Percentiles rank a stretch among this genome's conserved stretches.
phyloP scores from a whole-genome alignment of 2,329 filamentous ascomycete species.

The Beauveria medogensis region DNA sequence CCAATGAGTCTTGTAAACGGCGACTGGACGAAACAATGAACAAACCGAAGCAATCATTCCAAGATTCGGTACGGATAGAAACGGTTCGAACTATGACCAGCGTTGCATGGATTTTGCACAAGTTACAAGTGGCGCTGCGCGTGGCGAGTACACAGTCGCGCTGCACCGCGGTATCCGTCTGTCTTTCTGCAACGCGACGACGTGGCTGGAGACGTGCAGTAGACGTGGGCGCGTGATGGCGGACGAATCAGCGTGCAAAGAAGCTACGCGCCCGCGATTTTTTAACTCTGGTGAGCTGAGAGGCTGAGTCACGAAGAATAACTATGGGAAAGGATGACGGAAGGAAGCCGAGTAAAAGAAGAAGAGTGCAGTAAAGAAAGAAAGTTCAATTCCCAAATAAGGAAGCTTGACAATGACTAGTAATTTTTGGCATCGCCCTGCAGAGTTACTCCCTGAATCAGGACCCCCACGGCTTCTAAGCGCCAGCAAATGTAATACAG shows the following conservation, averaged over 20 bases:
- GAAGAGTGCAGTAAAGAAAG: background rate
- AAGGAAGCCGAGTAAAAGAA: background rate
- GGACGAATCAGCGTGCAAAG: constrained; percentile 7
- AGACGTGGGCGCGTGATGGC: constrained; percentile 9
- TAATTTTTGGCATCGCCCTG: background rate
- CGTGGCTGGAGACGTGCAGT: constrained; percentile 2
- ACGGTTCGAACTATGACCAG: background rate
- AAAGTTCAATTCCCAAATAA: background rate
- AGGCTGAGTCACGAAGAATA: background rate
- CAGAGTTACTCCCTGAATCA: background rate
- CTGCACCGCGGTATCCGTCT: background rate
- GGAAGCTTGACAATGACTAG: background rate
- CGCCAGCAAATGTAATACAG: background rate
- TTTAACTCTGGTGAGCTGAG: background rate
- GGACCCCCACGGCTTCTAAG: background rate
- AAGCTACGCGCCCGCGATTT: constrained; percentile 8
- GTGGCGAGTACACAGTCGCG: background rate
- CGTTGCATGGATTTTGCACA: background rate
- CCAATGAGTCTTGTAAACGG: background rate
- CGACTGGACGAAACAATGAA: background rate
- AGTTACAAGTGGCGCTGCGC: background rate
- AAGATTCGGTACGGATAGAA: background rate
- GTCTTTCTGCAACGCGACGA: background rate
- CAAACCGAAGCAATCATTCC: background rate
- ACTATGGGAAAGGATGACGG: background rate